These are phyloP conservation scores for Paraphoma chrysanthemicola DNA, from an alignment of 2,329 filamentous ascomycete species.

Conservation along the genomic window DNA sequence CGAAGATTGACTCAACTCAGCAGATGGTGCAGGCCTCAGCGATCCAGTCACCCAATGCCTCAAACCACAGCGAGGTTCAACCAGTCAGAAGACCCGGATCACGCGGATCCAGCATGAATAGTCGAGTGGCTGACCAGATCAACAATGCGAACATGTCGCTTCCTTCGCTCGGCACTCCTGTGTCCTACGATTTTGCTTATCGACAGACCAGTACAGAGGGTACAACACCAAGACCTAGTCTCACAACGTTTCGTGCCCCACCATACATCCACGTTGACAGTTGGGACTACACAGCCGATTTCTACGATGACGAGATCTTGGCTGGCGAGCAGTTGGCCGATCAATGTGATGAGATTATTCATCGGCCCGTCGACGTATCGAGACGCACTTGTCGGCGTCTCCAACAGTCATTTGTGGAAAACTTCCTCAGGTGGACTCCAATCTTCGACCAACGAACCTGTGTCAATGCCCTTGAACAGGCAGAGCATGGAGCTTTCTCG, in stretches of 20 bases:
- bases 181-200: constrained; percentile 32
- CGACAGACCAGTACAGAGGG: constrained; percentile 34
- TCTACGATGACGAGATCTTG: constrained; percentile 36
- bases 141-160: constrained; percentile 15
- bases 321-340: constrained; percentile 33
- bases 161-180: constrained; percentile 18
- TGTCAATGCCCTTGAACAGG: constrained; percentile 24
- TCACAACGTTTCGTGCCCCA: constrained; percentile 29
- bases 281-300: constrained; percentile 37
- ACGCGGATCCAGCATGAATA: constrained; percentile 25
- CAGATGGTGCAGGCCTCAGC: constrained; percentile 22
- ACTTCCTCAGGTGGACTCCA: constrained; percentile 37
- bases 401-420: constrained; percentile 34
- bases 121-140: constrained; percentile 16
- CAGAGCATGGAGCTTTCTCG: constrained; percentile 13
- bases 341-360: constrained; percentile 24
- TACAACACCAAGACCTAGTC: constrained; percentile 29
- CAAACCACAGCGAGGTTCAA: constrained; percentile 19
- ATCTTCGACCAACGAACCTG: constrained; percentile 31
- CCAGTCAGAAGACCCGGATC: constrained; percentile 11
- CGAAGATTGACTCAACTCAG: constrained; percentile 24
- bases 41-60: constrained; percentile 22
- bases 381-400: constrained; percentile 28
- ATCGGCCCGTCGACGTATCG: constrained; percentile 20
- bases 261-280: constrained; percentile 31